Base-by-base conservation (phyloP, 768 basidiomycete genomes). In the Trametes meyenii region DNA sequence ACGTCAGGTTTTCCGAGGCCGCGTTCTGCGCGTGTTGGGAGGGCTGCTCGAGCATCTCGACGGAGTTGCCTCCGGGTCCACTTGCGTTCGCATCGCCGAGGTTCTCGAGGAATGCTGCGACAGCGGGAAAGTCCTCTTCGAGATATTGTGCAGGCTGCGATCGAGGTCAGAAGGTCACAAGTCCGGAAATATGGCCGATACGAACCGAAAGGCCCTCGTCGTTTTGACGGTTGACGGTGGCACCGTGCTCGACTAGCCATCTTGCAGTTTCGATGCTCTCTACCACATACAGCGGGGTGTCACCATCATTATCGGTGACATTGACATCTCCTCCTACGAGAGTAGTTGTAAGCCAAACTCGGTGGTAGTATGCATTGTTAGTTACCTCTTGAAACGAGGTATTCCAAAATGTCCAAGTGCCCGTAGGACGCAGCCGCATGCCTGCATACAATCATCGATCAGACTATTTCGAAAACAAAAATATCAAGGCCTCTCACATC, bases 371-470 rank as follows among this genome's bases (percentile, higher is more conserved):
- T 71, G 8, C 4, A 5, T 19, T 14, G 10, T 2, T 29, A 55
- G 39, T 48, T 55, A 88, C 91, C 91, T 71, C 79, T 80, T 14
- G 85, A 83, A 58, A 94, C 77, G 58, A 97, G 85, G 75, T 93
- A 96, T 14, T 85, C 80, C 36, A 97, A 77, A 43, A 95, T 73
- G 49, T 88, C 75, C 10, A 90, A 71, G 33, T 94, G 94, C 17
- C 86, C 92, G 69, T 96, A 97, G 0, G 94, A 96, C 1, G 95
- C 94, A 14, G 95, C 94, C 17, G 95, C 95, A 75, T 97, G 94
- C 87, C 90, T 92, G 24, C 5, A 23, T 33, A 33, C 29, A 33
- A 8, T 8, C 4, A 33, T 33, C 3, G 5, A 26, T 23, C 17
- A 26, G 14, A 6, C 33, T 3, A n/a, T 0, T 21, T n/a, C 2